Evolutionary conservation across 805 yeast genomes (phyloP), one percentile per base, ranked within the genome.

Genomic region (Allodekkera sacchari): DNA sequence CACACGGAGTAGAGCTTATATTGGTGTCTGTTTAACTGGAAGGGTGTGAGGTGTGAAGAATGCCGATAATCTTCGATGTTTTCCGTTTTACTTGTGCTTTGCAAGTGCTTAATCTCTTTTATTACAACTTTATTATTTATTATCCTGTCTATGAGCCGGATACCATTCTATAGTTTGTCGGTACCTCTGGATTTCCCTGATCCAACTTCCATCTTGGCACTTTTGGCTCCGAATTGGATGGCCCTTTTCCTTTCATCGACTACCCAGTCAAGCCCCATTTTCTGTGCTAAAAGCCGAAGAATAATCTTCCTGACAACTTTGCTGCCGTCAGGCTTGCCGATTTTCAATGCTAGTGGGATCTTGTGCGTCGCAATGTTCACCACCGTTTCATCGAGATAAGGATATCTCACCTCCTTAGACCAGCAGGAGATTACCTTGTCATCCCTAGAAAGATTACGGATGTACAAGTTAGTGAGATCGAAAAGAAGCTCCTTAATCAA

Each of bases 211-310:
- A 92, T 75, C 54, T 89, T 94, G 1, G 99, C 98, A 50, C 95
- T 80, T 41, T 82, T 77, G 0, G 97, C 83, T 0, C 99, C 99
- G 55, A 92, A 92, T 50, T 92, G 98, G 38, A 92, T 87, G 0
- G 99, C 99, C 28, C 99, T 64, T 50, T 92, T 92, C 2, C 81
- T 74, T 49, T 92, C 97, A 15, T 64, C 61, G 12, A 74, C 59
- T 0, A 87, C 92, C 52, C 65, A 67, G 0, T 41, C 50, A 13
- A 79, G 42, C 1, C 45, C 51, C 22, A 51, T 33, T 2, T n/a
- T 8, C 0, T 41, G 42, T 0, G 96, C 96, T 6, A 83, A 47
- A 30, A 60, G 54, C 30, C 97, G 56, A 25, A 92, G 56, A 1
- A 81, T 54, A 38, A 55, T 59, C 50, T 87, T 87, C 36, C 59